Percentiles rank a stretch among this genome's conserved stretches.
These are phyloP conservation scores for Wickerhamiella hasegawae DNA, from an alignment of 805 yeast species.

Conservation along the genomic window DNA sequence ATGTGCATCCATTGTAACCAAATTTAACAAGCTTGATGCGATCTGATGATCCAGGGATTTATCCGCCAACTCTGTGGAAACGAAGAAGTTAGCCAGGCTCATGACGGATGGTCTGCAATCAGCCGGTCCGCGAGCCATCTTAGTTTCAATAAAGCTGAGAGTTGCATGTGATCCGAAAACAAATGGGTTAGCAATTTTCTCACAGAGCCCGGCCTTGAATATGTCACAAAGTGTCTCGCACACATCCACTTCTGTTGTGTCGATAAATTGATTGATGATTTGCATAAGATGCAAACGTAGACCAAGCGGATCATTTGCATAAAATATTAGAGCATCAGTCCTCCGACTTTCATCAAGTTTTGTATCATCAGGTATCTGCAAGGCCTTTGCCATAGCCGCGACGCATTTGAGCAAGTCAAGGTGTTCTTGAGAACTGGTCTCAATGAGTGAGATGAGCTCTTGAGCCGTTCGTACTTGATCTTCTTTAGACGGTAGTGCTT, in stretches of 20 bases:
- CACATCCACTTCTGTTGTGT: constrained; percentile 30
- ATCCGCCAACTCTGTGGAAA: constrained; percentile 11
- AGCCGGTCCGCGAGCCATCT: constrained; percentile 16
- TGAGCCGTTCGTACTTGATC: constrained; percentile 19
- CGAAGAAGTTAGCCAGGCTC: constrained; percentile 18
- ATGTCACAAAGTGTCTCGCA: constrained; percentile 51
- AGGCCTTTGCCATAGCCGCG: constrained; percentile 55
- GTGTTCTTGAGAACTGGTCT: constrained; percentile 10
- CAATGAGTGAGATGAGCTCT: constrained; percentile 8
- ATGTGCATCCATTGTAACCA: constrained; percentile 14
- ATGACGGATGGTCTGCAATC: constrained; percentile 13
- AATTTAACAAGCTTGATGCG: not conserved
- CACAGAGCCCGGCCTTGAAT: constrained; percentile 48
- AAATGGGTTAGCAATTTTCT: constrained; percentile 50
- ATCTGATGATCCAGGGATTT: constrained; percentile 1
- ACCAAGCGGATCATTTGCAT: constrained; percentile 17
- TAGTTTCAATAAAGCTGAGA: constrained; percentile 26
- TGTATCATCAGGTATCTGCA: constrained; percentile 42
- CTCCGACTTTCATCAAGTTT: constrained; percentile 19
- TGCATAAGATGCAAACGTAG: constrained; percentile 29
- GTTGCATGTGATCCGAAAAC: constrained; percentile 31
- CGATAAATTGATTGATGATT: constrained; percentile 27
- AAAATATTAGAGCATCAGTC: constrained; percentile 21
- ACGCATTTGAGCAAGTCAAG: constrained; percentile 46
- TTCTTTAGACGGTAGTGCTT: constrained; percentile 13